Base-by-base conservation (phyloP, 2,329 filamentous ascomycete species). In the Penicillium sp. region DNA sequence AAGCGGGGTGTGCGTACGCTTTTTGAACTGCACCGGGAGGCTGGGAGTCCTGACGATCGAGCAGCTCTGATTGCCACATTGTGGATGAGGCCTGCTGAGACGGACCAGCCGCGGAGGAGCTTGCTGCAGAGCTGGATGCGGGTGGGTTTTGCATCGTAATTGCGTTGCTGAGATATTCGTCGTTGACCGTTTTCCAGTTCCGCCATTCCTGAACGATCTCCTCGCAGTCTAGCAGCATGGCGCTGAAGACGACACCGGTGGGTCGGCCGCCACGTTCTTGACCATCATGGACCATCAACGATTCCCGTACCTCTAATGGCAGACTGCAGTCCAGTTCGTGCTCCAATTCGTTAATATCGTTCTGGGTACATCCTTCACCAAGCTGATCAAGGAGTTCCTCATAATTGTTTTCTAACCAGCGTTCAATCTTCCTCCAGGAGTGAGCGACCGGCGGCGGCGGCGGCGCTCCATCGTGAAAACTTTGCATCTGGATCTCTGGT, bases 141-240 rank as follows among this genome's bases (percentile, higher is more conserved):
- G 88, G 48, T 11, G 28, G 85, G 76, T 86, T 70, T 72, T 81
- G 67, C 75, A 77, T 46, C 74, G 77, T 72, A 17, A 74, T 70
- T 35, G 85, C 72, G 37, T 85, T 81, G 40, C 84, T 81, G 56
- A 97, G 82, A 72, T 89, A 96, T 69, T 97, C 90, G 56, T 93
- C 86, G 70, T 96, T 96, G 60, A 99, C 94, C 60, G 85, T 87
- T 66, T 91, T 87, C 94, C 94, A 99, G 70, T 96, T 95, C 67
- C 90, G 88, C 90, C 93, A 97, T 73, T 99, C 94, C 73, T 97
- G 91, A 22, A 96, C 88, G 65, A 99, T 96, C 71, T 99, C 94
- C 74, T 99, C 94, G 70, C 94, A 97, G 74, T 99, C 94, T 55
- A 99, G 84, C 61, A 99, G 78, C 94, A 99, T 99, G 71, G 86